Base-by-base conservation (phyloP, 2,329 filamentous ascomycete genomes). In the Aspergillus sp. region DNA sequence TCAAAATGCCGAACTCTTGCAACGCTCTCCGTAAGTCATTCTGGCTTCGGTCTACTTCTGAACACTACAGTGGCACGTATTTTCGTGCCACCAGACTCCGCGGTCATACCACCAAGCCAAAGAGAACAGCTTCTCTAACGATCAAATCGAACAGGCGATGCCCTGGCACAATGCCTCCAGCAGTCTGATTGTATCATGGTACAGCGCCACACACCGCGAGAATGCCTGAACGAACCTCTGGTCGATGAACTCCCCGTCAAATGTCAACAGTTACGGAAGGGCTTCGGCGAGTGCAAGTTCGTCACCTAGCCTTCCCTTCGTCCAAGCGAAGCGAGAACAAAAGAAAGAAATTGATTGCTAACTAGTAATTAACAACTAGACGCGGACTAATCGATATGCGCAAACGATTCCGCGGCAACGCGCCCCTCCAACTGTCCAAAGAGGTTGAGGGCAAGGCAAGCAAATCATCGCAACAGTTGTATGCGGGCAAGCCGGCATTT, bases 321-420 rank as follows among this genome's bases (percentile, higher is more conserved):
- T 19, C 52, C 24, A 8, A 21, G 33, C 17, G 19, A 21, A 27
- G 23, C 14, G 27, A 4, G 27, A 24, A 19, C 46, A 35, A 23
- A 43, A 5, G 21, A 24, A n/a, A 35, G 15, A 19, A 31, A 14
- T 19, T 3, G 12, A 14, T 48, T 33, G 4, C 39, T 50, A 23
- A 17, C 17, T 37, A 9, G 7, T n/a, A 7, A 23, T 31, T 3
- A 27, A 14, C 17, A 9, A 17, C 3, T 19, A 77, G 76, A 71
- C 90, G 93, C 64, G 95, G 95, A 64, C 86, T 96, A 86, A 90
- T 98, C 67, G 95, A 99, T 75, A 99, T 99, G 95, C 90, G 95
- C 74, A 98, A 98, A 80, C 89, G 95, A 35, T 98, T 99, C 78
- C 86, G 95, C 56, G 95, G 95, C 58, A 98, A 98, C 79, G 86